phyloP scores from a whole-genome alignment of 2,329 filamentous ascomycete species.

The Lecanicillium sp. region DNA sequence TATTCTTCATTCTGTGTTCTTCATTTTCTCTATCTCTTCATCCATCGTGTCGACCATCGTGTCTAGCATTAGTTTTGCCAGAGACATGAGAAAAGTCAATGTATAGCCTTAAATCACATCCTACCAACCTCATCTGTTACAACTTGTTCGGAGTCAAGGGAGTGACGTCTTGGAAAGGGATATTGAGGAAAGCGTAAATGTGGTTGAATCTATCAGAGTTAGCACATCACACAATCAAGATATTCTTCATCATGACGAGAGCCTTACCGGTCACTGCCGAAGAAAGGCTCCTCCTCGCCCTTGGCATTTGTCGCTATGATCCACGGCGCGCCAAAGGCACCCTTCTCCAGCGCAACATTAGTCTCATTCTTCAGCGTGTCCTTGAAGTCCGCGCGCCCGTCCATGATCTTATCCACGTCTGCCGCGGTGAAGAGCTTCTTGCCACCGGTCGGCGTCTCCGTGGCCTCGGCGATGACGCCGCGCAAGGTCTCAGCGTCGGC shows the following conservation, averaged over 20 bases:
- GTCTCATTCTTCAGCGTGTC: conserved; percentile 49
- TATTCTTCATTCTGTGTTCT: too few species aligned
- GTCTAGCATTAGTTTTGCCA: too few species aligned
- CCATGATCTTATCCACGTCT: conserved; percentile 52
- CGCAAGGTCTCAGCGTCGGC: conserved; percentile 50
- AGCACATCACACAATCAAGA: not conserved
- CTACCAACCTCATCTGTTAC: too few species aligned
- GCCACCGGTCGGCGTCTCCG: conserved; percentile 20
- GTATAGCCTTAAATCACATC: too few species aligned
- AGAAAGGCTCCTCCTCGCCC: conserved; percentile 62
- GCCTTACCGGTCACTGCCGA: conserved; percentile 64
- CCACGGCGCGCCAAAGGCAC: conserved; percentile 76
- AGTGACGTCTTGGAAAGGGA: conserved; percentile 52
- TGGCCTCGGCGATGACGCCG: conserved; percentile 28
- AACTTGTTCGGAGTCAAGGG: conserved; percentile 20
- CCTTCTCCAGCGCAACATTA: conserved; percentile 53
- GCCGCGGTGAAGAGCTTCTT: conserved; percentile 39
- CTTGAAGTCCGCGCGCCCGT: conserved; percentile 42
- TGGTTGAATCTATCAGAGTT: conserved; percentile 51
- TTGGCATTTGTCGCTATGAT: conserved; percentile 56
- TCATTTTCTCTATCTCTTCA: too few species aligned
- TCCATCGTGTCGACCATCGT: too few species aligned
- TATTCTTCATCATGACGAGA: conserved; percentile 10
- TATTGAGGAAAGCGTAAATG: conserved; percentile 59
- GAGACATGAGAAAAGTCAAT: too few species aligned